Evolutionary conservation across 2,329 filamentous ascomycete species (phyloP).

Genomic region (Monilinia laxa): DNA sequence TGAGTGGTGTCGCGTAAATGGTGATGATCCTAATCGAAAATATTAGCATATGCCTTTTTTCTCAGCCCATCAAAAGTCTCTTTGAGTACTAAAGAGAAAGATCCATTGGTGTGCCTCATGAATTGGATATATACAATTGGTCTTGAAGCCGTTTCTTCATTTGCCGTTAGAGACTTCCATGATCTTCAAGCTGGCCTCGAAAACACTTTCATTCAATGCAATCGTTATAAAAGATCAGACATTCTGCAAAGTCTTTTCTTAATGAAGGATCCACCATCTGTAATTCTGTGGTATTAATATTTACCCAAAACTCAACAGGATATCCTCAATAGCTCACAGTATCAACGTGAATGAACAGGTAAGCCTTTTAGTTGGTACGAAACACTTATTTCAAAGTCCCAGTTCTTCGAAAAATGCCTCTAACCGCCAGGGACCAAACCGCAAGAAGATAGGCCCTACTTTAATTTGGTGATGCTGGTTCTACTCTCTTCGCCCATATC

Average conservation of each 20-base stretch:
- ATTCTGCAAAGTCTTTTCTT: not conserved
- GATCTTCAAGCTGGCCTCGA: not conserved
- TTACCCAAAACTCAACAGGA: not conserved
- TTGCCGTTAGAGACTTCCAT: not conserved
- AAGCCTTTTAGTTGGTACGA: not conserved
- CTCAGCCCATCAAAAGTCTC: too few species aligned
- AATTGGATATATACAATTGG: not conserved
- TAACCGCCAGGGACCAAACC: not conserved
- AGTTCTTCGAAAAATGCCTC: not conserved
- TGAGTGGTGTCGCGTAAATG: too few species aligned
- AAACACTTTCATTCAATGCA: not conserved
- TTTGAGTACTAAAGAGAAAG: not conserved
- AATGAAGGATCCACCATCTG: not conserved
- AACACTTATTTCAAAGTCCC: not conserved
- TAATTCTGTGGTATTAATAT: too few species aligned
- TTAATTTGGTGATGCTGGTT: not conserved
- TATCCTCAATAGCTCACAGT: not conserved
- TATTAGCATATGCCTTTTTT: too few species aligned
- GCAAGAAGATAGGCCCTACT: not conserved
- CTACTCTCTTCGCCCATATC: not conserved
- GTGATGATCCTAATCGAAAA: too few species aligned
- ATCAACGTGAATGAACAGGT: not conserved
- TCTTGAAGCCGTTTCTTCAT: not conserved
- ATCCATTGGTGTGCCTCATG: not conserved
- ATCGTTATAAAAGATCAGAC: not conserved